Conservation (phyloP, 1,139 yeast genomes). For the Taphrina flavorubra region DNA sequence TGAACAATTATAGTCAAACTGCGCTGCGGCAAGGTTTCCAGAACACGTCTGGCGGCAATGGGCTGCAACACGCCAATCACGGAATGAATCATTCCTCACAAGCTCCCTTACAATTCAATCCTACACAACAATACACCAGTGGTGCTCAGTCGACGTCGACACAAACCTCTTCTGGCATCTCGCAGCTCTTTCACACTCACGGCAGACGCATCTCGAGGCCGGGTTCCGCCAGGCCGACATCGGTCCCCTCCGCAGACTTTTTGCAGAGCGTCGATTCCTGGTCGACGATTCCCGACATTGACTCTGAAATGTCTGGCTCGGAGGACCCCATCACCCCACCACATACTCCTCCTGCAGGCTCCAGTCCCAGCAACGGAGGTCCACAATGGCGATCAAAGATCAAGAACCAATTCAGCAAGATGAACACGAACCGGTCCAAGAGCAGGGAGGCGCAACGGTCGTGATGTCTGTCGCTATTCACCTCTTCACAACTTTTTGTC, state of each 20-base stretch:
- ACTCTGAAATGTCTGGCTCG: conserved; percentile 34
- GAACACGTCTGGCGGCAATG: not conserved
- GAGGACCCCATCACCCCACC: conserved; percentile 39
- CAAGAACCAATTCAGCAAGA: conserved; percentile 30
- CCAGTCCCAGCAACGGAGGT: conserved; percentile 18
- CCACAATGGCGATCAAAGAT: conserved; percentile 31
- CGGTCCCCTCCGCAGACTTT: conserved; percentile 25
- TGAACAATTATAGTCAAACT: not conserved
- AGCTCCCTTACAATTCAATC: not conserved
- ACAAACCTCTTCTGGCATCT: conserved; percentile 3
- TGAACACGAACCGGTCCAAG: conserved; percentile 23
- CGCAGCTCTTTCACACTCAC: conserved; percentile 11
- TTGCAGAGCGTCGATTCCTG: conserved; percentile 9
- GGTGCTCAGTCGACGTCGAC: not conserved
- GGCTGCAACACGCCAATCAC: not conserved
- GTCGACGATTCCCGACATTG: conserved; percentile 15
- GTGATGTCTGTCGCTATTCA: not conserved
- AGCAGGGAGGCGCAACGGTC: conserved; percentile 12
- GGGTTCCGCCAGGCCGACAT: conserved; percentile 25
- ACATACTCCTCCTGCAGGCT: conserved; percentile 32
- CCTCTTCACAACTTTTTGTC: not conserved
- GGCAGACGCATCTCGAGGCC: conserved; percentile 17
- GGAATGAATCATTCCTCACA: not conserved
- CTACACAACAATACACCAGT: conserved; percentile 1
- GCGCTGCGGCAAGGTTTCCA: not conserved